These are phyloP conservation scores for Rhodamnia argentea DNA, from an alignment of 345 rosid genomes.

Conservation along the genomic window DNA sequence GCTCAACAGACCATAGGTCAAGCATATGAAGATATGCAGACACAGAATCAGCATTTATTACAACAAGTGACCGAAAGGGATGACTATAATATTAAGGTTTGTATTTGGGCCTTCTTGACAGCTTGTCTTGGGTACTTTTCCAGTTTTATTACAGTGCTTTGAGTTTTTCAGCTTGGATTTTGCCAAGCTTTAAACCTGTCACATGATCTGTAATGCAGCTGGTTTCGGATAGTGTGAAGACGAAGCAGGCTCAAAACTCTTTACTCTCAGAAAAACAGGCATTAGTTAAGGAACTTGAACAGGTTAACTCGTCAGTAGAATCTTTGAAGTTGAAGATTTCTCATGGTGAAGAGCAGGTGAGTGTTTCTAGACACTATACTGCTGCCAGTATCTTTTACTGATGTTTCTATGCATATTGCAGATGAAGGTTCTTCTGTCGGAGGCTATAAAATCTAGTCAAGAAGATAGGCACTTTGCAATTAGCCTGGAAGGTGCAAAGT, in stretches of 20 bases:
- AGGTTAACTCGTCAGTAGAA: constrained; percentile 47
- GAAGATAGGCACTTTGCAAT: constrained; percentile 64
- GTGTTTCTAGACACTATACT: not conserved
- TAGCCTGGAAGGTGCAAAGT: constrained; percentile 53
- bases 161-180: not conserved
- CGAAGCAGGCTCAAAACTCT: constrained; percentile 58
- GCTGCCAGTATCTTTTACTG: not conserved
- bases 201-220: constrained; percentile 39
- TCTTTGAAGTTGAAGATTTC: constrained; percentile 49
- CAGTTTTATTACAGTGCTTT: not conserved
- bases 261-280: constrained; percentile 76
- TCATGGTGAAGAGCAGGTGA: constrained; percentile 72
- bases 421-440: constrained; percentile 64
- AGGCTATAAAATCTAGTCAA: constrained; percentile 50
- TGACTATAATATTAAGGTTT: constrained; percentile 87
- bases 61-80: constrained; percentile 88
- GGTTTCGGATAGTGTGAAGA: constrained; percentile 95
- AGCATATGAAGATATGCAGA: constrained; percentile 96
- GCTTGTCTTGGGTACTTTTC: not conserved
- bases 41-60: constrained; percentile 78
- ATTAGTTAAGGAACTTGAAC: constrained; percentile 64
- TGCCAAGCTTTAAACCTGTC: not conserved
- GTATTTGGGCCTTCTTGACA: not conserved
- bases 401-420: constrained; percentile 13
- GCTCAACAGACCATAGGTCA: constrained; percentile 76